Conservation (phyloP, 2,329 filamentous ascomycete genomes). For the Hortaea werneckii region DNA sequence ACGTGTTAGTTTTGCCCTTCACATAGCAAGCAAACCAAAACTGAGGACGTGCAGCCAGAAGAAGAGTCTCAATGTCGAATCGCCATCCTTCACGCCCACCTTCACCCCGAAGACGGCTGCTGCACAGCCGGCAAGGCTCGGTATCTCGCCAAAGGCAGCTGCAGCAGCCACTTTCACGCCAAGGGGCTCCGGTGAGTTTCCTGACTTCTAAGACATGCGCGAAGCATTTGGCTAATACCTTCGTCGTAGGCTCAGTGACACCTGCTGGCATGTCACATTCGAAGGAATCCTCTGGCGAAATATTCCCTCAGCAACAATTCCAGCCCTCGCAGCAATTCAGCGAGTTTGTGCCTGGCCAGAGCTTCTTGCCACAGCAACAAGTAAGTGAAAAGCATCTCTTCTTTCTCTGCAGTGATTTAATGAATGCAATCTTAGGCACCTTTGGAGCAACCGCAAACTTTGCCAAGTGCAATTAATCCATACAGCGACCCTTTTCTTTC, state of each 20-base stretch:
- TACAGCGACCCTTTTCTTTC: constrained; percentile 37
- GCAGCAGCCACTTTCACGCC: constrained; percentile 80
- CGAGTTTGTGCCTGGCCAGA: constrained; percentile 45
- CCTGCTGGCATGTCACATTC: constrained; percentile 30
- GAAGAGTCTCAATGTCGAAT: constrained; percentile 85
- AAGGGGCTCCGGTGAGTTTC: constrained; percentile 33
- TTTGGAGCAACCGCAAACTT: not conserved
- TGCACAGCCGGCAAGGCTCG: constrained; percentile 51
- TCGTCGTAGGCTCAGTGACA: constrained; percentile 28
- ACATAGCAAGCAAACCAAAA: constrained; percentile 1
- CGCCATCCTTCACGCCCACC: constrained; percentile 79
- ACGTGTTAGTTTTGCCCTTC: constrained; percentile 10
- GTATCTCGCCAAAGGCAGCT: constrained; percentile 82
- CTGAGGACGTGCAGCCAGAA: constrained; percentile 34
- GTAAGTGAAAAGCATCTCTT: constrained; percentile 6
- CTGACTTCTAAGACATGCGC: not conserved
- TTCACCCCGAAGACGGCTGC: constrained; percentile 50
- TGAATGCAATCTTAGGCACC: not conserved
- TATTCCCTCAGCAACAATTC: constrained; percentile 19
- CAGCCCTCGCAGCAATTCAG: constrained; percentile 38
- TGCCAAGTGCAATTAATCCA: constrained; percentile 18
- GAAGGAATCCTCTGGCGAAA: constrained; percentile 39
- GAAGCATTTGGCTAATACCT: constrained; percentile 6
- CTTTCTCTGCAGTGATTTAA: not conserved
- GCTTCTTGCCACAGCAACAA: constrained; percentile 42